Base-by-base conservation (phyloP, 495 filamentous ascomycete species). In the Margaritispora aquatica region DNA sequence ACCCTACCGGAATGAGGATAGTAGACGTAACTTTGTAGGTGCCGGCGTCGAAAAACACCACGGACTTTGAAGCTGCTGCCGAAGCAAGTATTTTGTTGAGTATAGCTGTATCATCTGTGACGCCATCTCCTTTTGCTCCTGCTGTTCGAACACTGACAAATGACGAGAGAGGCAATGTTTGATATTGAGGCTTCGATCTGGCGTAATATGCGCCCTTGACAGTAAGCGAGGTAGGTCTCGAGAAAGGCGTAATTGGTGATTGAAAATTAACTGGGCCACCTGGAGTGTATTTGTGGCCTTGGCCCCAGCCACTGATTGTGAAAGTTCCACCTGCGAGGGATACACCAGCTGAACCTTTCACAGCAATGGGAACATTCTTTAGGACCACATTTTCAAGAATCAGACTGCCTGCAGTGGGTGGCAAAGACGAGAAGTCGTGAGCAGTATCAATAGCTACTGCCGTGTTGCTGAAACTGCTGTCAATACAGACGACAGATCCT, bases 371-470 rank as follows among this genome's bases (percentile, higher is more conserved):
- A 8, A 64, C 62, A 38, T 67, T 64, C 22, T 20, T 73, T 57
- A 94, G 76, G 19, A 68, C 70, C 24, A 91, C 77, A 63, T 96
- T 96, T 69, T 92, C 88, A 21, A 84, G 65, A 23, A 79, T 72
- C 34, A 82, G 64, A 26, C 79, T 76, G 3, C 77, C 78, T 31
- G 75, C 84, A 0, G 79, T 79, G 31, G 70, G 74, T 1, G 73
- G 77, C 11, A 71, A 71, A 0, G 79, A 76, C 46, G 71, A 71
- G 1, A 77, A 63, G 85, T 66, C 2, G 78, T 79, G 46, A 4
- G 62, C 44, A 9, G 59, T 62, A 4, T 19, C 13, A 36, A 67
- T 24, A 44, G 76, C 81, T 26, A 79, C 71, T 22, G 71, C 69
- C 60, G 77, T 81, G 62, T 80, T 74, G 51, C 64, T 62, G 54